phyloP scores from a whole-genome alignment of 805 yeast species.

The Torulaspora microellipsoides region DNA sequence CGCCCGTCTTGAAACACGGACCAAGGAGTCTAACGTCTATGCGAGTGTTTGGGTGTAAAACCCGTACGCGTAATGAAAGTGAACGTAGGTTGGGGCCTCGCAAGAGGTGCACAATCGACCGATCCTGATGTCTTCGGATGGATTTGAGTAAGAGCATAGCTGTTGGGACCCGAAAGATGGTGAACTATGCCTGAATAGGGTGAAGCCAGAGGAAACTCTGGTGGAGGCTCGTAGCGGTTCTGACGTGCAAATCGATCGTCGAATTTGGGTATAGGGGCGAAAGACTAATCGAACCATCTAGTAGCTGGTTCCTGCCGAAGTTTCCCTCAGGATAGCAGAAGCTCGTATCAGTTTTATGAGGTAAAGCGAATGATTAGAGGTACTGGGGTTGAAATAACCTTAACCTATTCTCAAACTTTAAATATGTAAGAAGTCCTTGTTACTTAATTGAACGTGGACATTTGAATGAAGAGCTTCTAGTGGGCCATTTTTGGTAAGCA shows the following conservation, averaged over 20 bases:
- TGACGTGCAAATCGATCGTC: slow-evolving; percentile 44
- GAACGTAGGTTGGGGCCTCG: slow-evolving; percentile 36
- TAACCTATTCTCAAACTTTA: slow-evolving; percentile 41
- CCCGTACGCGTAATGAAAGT: slow-evolving; percentile 40
- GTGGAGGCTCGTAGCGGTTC: slow-evolving; percentile 44
- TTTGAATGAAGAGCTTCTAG: slow-evolving; percentile 41
- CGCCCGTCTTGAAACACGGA: slow-evolving; percentile 40
- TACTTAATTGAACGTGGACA: slow-evolving; percentile 40
- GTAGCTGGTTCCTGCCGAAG: slow-evolving; percentile 43
- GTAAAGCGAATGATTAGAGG: slow-evolving; percentile 41
- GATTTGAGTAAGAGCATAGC: slow-evolving; percentile 42
- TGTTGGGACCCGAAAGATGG: slow-evolving; percentile 45
- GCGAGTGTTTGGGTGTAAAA: slow-evolving; percentile 40
- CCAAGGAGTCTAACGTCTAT: slow-evolving; percentile 41
- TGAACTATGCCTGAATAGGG: slow-evolving; percentile 43
- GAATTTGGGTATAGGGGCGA: slow-evolving; percentile 43
- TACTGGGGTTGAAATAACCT: slow-evolving; percentile 38
- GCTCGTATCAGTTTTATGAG: slow-evolving; percentile 41
- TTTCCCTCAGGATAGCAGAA: slow-evolving; percentile 41
- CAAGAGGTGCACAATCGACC: slow-evolving; percentile 37
- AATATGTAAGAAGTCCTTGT: slow-evolving; percentile 41
- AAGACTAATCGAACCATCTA: slow-evolving; percentile 42
- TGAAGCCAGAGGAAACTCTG: slow-evolving; percentile 44
- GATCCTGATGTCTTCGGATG: slow-evolving; percentile 39
- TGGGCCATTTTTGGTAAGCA: slow-evolving; percentile 45